Base-by-base conservation (phyloP, 371 early-diverging fungal species). In the Batkoa obscura region DNA sequence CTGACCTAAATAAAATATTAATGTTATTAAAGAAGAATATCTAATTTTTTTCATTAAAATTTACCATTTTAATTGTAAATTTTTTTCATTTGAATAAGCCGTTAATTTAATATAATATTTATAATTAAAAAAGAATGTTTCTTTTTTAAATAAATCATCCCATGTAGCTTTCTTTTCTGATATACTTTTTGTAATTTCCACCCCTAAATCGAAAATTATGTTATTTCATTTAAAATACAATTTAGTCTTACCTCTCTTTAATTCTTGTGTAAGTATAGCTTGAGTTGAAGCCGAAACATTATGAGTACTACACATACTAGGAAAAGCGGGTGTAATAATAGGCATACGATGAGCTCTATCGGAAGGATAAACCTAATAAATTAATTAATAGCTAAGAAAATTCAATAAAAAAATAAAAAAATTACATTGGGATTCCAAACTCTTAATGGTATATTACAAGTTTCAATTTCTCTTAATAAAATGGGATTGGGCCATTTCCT, bases 291-390 rank as follows among this genome's bases (percentile, higher is more conserved):
- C 71, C 0, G 90, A 86, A 8, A 99, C 95, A 63, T 99, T 99
- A 71, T 98, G 99, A 0, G 99, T 99, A 1, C 99, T 81, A 66
- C 99, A 98, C 93, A 99, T 99, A 23, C 94, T 90, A 15, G 99
- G 99, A 66, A 99, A 99, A 0, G 97, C 98, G 4, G 99, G 99
- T 10, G 99, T 99, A 59, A 99, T 99, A 51, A 99, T 88, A 0
- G 99, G 99, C 99, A 99, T 99, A 35, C 83, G 78, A 66, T 99
- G 99, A 13, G 74, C 79, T 57, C 73, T 74, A 64, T 99, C 99
- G 4, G 80, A 70, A 0, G 86, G 82, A 71, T 96, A 87, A 0
- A 89, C 59, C 72, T 80, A 36, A n/a, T 31, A 30, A 13, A 46
- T 13, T n/a, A 36, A 6, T 37, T 36, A 57, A n/a, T n/a, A n/a